Base-by-base conservation (phyloP, 1,139 yeast genomes). In the Debaryomyces fabryi region DNA sequence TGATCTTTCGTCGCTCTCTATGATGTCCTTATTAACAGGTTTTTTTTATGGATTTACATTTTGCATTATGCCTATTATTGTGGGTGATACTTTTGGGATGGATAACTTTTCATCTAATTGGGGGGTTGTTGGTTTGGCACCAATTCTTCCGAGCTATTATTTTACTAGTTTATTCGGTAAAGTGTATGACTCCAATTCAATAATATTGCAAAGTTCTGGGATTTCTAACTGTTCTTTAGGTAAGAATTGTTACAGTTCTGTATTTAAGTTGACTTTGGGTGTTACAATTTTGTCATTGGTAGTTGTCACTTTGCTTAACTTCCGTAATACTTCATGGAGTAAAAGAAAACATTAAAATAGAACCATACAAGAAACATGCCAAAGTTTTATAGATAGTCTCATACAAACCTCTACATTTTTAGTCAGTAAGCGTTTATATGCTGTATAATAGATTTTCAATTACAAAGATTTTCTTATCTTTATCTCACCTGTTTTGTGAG, bases 71-170 rank as follows among this genome's bases (percentile, higher is more conserved):
- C 86, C 86, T 13, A 74, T 80, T 18, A 73, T 82, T n/a, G 77
- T 81, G 5, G 80, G 84, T 4, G 86, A 82, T 51, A 62, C 70
- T 9, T 82, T 82, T 64, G 86, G 86, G 1, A 73, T 82, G 68
- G 72, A 70, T 8, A 71, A 72, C 44, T 81, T 80, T 56, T 77
- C 84, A 1, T 75, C 72, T 51, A 80, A 81, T 49, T 82, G 85
- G 85, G 87, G 87, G 1, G 59, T 81, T 25, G 74, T 81, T 29
- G 75, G 78, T 18, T 57, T 81, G 43, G 81, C 85, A 0, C 85
- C 86, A 0, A 74, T 81, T 7, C 23, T 78, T 1, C 83, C 86
- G 0, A 76, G 81, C 41, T 74, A 72, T 53, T 68, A 73, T 49
- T 72, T 81, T 52, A 81, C 83, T 18, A 69, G 71, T 34, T 61